These are phyloP conservation scores for Cladophialophora psammophila DNA, from an alignment of 2,329 filamentous ascomycete species.

Conservation along the genomic window DNA sequence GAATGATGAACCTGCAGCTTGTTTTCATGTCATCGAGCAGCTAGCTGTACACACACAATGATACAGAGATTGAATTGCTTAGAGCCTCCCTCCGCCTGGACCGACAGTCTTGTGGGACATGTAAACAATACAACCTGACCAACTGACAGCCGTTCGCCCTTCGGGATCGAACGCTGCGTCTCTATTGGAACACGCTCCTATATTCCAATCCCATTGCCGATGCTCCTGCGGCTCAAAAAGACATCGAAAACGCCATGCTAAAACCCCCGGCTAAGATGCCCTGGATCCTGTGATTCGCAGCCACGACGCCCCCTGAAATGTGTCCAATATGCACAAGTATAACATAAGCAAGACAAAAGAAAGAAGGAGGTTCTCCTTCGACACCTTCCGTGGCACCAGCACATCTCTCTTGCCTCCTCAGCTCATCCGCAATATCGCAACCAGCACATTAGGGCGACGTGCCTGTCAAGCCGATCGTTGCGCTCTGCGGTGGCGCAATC, in stretches of 20 bases:
- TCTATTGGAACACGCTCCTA: background rate
- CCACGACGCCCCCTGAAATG: background rate
- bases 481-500: background rate
- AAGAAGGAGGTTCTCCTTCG: background rate
- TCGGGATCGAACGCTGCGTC: background rate
- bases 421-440: background rate
- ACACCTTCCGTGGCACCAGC: background rate
- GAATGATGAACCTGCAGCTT: too few species aligned
- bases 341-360: background rate
- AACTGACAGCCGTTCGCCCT: background rate
- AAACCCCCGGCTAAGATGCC: background rate
- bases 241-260: constrained; percentile 19
- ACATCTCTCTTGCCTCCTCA: background rate
- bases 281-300: background rate
- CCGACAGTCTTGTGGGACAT: background rate
- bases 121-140: constrained; percentile 3
- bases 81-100: background rate
- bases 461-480: background rate
- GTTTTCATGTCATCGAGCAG: background rate
- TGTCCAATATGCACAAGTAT: constrained; percentile 4
- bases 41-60: background rate
- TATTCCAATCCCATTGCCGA: constrained; percentile 4
- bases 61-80: background rate
- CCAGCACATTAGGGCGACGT: constrained; percentile 6
- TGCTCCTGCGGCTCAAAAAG: background rate